phyloP scores from a whole-genome alignment of 2,329 filamentous ascomycete species.

The Sclerotiophoma versabilis region DNA sequence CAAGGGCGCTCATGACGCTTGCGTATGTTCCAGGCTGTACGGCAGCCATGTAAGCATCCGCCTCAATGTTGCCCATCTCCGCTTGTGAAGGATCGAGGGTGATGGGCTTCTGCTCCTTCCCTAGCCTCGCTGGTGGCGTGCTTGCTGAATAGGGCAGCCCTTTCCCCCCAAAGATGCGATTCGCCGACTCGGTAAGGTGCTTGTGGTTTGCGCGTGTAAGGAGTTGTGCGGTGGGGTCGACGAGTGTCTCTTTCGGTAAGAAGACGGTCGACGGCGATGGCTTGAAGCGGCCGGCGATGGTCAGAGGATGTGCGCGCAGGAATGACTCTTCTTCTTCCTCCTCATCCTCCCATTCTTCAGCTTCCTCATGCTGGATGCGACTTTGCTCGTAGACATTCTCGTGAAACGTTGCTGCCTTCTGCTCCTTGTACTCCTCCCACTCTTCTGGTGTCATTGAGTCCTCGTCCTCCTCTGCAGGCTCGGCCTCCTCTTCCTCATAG shows the following conservation, averaged over 20 bases:
- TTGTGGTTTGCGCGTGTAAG: conserved; percentile 70
- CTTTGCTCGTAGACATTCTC: conserved; percentile 51
- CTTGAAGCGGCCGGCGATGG: conserved; percentile 74
- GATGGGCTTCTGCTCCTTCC: conserved; percentile 68
- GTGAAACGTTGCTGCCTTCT: conserved; percentile 42
- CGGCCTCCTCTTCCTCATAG: conserved; percentile 36
- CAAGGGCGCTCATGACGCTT: conserved; percentile 69
- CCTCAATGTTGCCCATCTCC: conserved; percentile 77
- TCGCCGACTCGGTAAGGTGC: conserved; percentile 76
- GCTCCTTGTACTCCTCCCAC: conserved; percentile 46
- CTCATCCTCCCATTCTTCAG: conserved; percentile 46
- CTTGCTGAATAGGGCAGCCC: conserved; percentile 80
- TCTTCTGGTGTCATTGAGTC: conserved; percentile 39
- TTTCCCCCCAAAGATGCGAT: conserved; percentile 76
- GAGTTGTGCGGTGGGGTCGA: conserved; percentile 72
- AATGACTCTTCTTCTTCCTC: conserved; percentile 48
- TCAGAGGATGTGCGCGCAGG: conserved; percentile 75
- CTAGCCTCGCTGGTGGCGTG: conserved; percentile 62
- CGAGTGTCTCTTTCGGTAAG: conserved; percentile 74
- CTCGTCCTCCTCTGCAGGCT: conserved; percentile 43
- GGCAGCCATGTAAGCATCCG: conserved; percentile 73
- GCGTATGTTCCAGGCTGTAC: conserved; percentile 76
- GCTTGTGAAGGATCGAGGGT: conserved; percentile 68
- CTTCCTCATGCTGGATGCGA: conserved; percentile 52
- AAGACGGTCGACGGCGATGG: conserved; percentile 76